Evolutionary conservation across 306 rosid species (phyloP).

Genomic region (Canavalia ensiformis): DNA sequence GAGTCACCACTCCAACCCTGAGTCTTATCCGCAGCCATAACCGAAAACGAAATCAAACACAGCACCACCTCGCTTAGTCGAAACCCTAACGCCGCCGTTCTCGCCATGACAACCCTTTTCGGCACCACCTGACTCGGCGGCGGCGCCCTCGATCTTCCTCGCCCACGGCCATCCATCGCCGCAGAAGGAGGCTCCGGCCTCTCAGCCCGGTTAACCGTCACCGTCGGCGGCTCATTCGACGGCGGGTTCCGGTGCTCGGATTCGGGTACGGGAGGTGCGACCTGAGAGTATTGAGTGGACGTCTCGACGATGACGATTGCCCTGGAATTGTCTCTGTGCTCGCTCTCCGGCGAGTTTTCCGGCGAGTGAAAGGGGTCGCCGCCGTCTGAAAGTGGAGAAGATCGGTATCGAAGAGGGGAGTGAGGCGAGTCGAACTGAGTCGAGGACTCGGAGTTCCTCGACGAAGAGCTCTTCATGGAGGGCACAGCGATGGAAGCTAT

Average conservation of each 20-base stretch:
- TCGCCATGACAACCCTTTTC: conserved; percentile 55
- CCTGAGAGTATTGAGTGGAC: conserved; percentile 56
- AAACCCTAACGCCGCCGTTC: conserved; percentile 84
- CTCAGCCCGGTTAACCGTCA: conserved; percentile 52
- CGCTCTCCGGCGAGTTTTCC: conserved; percentile 58
- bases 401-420: conserved; percentile 73
- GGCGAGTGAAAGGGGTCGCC: conserved; percentile 81
- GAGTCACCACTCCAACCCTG: conserved; percentile 99
- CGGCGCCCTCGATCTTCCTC: conserved; percentile 42
- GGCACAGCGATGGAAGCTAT: conserved; percentile 27
- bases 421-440: conserved; percentile 64
- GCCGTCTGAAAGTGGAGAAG: conserved; percentile 78
- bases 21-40: conserved; percentile 97
- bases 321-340: conserved; percentile 60
- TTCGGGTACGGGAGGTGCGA: conserved; percentile 39
- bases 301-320: conserved; percentile 67
- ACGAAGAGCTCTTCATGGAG: conserved; percentile 65
- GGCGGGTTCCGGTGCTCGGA: conserved; percentile 48
- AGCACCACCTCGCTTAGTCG: conserved; percentile 77
- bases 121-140: conserved; percentile 40
- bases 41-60: conserved; percentile 91
- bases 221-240: conserved; percentile 45
- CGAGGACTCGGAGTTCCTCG: conserved; percentile 68
- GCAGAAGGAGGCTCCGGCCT: conserved; percentile 58
- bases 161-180: conserved; percentile 27